Base-by-base conservation (phyloP, 2,329 filamentous ascomycete genomes). In the Pyricularia sp. region DNA sequence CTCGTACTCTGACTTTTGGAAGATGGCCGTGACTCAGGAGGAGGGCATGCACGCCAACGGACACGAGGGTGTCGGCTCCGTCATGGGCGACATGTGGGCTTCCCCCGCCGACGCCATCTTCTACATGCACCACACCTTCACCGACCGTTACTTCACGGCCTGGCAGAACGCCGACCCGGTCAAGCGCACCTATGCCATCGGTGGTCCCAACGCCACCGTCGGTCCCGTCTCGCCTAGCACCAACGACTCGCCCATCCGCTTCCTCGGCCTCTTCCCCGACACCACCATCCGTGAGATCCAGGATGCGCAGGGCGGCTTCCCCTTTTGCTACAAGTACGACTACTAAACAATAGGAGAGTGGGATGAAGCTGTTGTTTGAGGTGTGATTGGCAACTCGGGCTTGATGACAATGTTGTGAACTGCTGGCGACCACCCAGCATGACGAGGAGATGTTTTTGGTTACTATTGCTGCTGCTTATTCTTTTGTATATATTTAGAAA, bases 71-170 rank as follows among this genome's bases (percentile, higher is more conserved):
- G 20, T 65, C 4, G 64, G 64, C 30, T 36, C 64, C 12, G 20
- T 65, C 64, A 65, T 65, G 64, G 64, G 64, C 17, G 64, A 65
- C 30, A 65, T 65, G 64, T 65, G 64, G 64, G 30, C 64, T 4
- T 65, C 64, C 64, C 64, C 64, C 12, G 64, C 30, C 64, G 64
- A 68, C 64, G 2, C 64, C 28, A 31, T 65, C 28, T 65, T 65
- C n/a, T 65, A 65, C 64, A 65, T 65, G 64, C 64, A 65, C 64
- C 64, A 65, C 30, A 65, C 64, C 20, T 65, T 65, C 14, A 36
- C 30, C 30, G 64, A 65, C 10, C 64, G 64, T 30, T 33, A 65
- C 64, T 65, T 33, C 64, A 33, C 30, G 28, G 64, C 30, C n/a
- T 65, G 64, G 64, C 64, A 65, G 64, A 11, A 65, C 11, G 65